Percentiles rank a stretch among this genome's conserved stretches.
Conservation (phyloP, 139 green algal species). For the Coelastrella sp. region DNA sequence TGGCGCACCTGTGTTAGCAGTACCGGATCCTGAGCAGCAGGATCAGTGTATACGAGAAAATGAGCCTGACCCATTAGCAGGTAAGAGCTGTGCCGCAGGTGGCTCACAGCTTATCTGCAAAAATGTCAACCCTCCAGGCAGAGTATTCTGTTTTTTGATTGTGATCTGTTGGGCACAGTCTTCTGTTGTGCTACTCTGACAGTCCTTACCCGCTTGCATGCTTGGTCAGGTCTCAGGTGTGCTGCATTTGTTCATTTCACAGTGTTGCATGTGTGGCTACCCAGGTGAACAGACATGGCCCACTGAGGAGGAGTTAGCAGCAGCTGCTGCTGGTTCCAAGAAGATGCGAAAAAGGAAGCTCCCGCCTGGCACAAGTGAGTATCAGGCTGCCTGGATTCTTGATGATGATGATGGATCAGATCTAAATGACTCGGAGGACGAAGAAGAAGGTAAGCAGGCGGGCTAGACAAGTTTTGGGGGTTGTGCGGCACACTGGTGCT, state of each 20-base stretch:
- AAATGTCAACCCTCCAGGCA: neutral
- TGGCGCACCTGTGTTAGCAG: conserved; percentile 53
- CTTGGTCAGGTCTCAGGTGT: neutral
- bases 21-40: conserved; percentile 56
- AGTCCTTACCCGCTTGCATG: neutral
- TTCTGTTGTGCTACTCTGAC: too few relatives aligned
- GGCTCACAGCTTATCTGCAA: neutral
- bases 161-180: too few relatives aligned
- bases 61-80: conserved; percentile 50
- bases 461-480: neutral
- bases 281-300: conserved; percentile 94
- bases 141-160: neutral
- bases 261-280: neutral
- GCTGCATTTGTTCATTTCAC: neutral
- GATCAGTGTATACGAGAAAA: conserved; percentile 82
- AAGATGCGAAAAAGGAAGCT: conserved; percentile 51
- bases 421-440: conserved; percentile 36
- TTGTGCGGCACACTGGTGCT: neutral
- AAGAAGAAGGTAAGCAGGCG: conserved; percentile 24
- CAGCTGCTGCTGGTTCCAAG: conserved; percentile 26
- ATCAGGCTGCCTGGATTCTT: conserved; percentile 95
- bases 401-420: conserved; percentile 68
- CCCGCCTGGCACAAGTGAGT: conserved; percentile 88
- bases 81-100: neutral
- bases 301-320: conserved; percentile 84